Percentiles rank a stretch among this genome's conserved stretches.
Conservation (phyloP, 139 green algal species). For the Chlamydomonas sp. region DNA sequence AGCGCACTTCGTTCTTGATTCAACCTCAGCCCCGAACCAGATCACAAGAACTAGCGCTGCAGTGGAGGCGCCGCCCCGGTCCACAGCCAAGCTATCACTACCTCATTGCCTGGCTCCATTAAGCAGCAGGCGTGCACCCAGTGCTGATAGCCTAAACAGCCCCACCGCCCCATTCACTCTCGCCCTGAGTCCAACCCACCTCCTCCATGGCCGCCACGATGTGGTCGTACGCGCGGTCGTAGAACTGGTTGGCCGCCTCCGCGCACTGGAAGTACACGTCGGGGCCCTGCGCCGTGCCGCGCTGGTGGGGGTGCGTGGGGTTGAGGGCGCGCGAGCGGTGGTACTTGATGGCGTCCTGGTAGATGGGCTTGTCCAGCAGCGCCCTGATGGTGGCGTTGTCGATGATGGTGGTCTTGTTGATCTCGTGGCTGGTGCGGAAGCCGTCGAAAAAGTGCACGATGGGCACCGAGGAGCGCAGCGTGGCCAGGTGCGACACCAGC, state of each 20-base stretch:
- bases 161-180: too few species aligned
- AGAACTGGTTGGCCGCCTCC: constrained; percentile 61
- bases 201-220: constrained; percentile 44
- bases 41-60: too few species aligned
- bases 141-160: too few species aligned
- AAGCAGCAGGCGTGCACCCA: too few species aligned
- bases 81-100: not conserved
- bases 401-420: constrained; percentile 50
- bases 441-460: constrained; percentile 63
- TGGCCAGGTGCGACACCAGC: constrained; percentile 64
- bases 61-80: not conserved
- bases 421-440: constrained; percentile 61
- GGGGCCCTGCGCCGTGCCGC: constrained; percentile 55
- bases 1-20: too few species aligned
- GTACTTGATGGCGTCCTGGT: constrained; percentile 26
- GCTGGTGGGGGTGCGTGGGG: constrained; percentile 59
- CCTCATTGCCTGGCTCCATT: not conserved
- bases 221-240: constrained; percentile 41
- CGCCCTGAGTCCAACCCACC: not conserved
- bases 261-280: constrained; percentile 67
- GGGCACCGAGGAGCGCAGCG: constrained; percentile 54
- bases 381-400: constrained; percentile 2
- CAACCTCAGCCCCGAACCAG: too few species aligned
- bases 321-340: constrained; percentile 50
- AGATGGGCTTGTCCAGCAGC: constrained; percentile 24